Conservation (phyloP, 495 filamentous ascomycete genomes). For the Xylaria curta region DNA sequence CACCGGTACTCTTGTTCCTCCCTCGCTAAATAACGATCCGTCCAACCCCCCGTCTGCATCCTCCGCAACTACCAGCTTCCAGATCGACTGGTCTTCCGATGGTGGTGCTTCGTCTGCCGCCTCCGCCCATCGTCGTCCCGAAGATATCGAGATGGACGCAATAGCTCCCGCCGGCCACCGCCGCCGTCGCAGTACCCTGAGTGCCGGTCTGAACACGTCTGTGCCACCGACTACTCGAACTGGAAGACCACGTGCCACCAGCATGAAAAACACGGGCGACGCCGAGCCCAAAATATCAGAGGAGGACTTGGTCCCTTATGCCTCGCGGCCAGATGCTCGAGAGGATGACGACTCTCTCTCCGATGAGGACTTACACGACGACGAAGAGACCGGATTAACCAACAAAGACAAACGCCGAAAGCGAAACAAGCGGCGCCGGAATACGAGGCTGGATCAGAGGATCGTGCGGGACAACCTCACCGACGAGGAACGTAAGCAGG, state of each 20-base stretch:
- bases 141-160: conserved; percentile 57
- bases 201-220: conserved; percentile 47
- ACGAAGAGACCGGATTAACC: conserved; percentile 89
- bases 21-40: conserved; percentile 34
- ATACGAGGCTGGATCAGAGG: conserved; percentile 75
- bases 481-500: conserved; percentile 68
- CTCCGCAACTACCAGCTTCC: conserved; percentile 42
- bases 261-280: conserved; percentile 40
- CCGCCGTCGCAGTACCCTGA: conserved; percentile 65
- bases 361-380: conserved; percentile 79
- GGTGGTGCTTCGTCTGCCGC: conserved; percentile 35
- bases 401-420: conserved; percentile 70
- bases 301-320: conserved; percentile 40
- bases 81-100: conserved; percentile 41
- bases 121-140: conserved; percentile 36
- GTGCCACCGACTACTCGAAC: conserved; percentile 51
- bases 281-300: conserved; percentile 50
- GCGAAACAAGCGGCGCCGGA: conserved; percentile 66
- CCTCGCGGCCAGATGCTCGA: conserved; percentile 33
- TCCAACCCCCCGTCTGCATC: conserved; percentile 41
- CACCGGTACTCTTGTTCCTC: conserved; percentile 32
- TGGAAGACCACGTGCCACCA: conserved; percentile 55
- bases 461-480: conserved; percentile 65
- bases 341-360: conserved; percentile 47
- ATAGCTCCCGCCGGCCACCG: conserved; percentile 57